Evolutionary conservation across 192 early-diverging fungal species (phyloP).

Genomic region (Coemansia sp.): DNA sequence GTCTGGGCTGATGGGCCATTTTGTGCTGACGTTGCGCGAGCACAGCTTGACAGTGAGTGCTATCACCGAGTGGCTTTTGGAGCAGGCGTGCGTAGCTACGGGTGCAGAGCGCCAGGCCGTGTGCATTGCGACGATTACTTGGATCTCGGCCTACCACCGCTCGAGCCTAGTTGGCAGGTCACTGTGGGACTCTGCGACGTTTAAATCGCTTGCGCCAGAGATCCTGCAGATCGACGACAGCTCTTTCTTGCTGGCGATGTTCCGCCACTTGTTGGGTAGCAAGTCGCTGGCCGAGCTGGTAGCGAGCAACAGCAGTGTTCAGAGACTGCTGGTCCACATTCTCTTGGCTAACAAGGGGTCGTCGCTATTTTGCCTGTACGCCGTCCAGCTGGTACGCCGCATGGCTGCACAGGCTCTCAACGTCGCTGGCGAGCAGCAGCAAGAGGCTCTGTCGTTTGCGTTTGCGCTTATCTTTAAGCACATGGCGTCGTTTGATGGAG

Average conservation of each 20-base stretch:
- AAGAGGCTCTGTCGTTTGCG: constrained; percentile 14
- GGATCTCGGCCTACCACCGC: constrained; percentile 38
- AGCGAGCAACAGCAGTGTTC: constrained; percentile 4
- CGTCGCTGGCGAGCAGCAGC: neutral
- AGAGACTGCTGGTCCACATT: constrained; percentile 31
- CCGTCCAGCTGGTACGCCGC: constrained; percentile 9
- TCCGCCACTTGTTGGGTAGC: constrained; percentile 36
- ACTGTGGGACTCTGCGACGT: constrained; percentile 31
- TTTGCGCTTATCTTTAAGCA: constrained; percentile 22
- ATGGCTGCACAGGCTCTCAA: neutral
- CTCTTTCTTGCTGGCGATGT: constrained; percentile 30
- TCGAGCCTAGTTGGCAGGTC: constrained; percentile 5
- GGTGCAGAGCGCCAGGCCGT: constrained; percentile 14
- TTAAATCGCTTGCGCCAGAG: constrained; percentile 22
- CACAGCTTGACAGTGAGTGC: neutral
- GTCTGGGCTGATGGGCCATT: constrained; percentile 10
- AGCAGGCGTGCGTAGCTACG: neutral
- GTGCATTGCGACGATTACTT: constrained; percentile 22
- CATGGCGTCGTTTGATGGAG: constrained; percentile 6
- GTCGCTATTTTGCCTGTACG: constrained; percentile 8
- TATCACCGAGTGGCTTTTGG: constrained; percentile 35
- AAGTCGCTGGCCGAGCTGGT: constrained; percentile 11
- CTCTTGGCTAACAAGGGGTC: constrained; percentile 31
- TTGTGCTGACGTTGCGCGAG: neutral
- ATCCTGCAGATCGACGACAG: constrained; percentile 43